Percentiles rank a stretch among this genome's conserved stretches.
Evolutionary conservation across 2,329 filamentous ascomycete genomes (phyloP).

Genomic region (Plenodomus biglobosus): DNA sequence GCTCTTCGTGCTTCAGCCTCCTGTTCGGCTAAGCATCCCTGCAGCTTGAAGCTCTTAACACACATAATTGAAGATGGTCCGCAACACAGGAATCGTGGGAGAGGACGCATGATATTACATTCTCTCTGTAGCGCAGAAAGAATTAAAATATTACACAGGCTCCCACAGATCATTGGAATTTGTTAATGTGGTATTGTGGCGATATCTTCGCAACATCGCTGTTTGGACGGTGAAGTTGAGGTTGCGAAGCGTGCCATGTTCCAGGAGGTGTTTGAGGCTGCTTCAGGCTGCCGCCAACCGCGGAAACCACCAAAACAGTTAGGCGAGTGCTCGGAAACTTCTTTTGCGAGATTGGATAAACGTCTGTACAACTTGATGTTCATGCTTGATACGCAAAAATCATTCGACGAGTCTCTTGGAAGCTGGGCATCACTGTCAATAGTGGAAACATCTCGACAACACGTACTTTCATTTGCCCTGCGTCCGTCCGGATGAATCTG

Average conservation of each 20-base stretch:
- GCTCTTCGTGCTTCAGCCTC: conserved; percentile 43
- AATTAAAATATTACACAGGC: not conserved
- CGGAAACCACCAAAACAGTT: conserved; percentile 6
- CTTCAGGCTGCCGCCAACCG: conserved; percentile 19
- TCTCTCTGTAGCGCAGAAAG: not conserved
- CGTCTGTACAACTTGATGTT: conserved; percentile 4
- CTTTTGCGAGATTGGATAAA: conserved; percentile 26
- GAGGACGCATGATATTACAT: not conserved
- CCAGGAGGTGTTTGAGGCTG: conserved; percentile 39
- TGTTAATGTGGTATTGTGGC: conserved; percentile 2
- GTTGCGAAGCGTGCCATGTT: conserved; percentile 39
- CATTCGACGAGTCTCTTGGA: conserved; percentile 3
- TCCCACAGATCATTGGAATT: not conserved
- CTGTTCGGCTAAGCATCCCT: conserved; percentile 25
- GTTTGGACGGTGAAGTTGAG: conserved; percentile 25
- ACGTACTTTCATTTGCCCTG: conserved; percentile 10
- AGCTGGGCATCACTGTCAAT: conserved; percentile 6
- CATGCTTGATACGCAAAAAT: conserved; percentile 1
- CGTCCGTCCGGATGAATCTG: not conserved
- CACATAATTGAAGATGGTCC: not conserved
- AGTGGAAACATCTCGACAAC: conserved; percentile 10
- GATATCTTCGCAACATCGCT: conserved; percentile 5
- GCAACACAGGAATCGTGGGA: not conserved
- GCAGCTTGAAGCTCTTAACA: not conserved
- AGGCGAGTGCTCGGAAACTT: conserved; percentile 17